Evolutionary conservation across 2,329 filamentous ascomycete genomes (phyloP).

Genomic region (Beauveria sp.): DNA sequence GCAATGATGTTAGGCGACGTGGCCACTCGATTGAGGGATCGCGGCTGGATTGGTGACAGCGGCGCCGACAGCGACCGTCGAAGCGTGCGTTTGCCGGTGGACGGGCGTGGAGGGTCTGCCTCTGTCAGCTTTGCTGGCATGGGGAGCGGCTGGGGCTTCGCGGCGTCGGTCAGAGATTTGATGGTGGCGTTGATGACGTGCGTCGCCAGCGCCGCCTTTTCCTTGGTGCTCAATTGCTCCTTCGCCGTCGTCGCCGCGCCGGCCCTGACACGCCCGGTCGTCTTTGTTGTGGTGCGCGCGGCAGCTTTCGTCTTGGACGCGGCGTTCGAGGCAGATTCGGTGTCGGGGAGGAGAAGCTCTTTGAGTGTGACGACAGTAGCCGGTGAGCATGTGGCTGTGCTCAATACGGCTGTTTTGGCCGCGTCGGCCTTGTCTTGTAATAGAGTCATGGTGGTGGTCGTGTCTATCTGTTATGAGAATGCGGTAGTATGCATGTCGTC

Average conservation of each 20-base stretch:
- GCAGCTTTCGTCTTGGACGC: conserved; percentile 19
- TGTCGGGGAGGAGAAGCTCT: conserved; percentile 34
- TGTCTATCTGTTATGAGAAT: conserved; percentile 14
- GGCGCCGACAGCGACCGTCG: conserved; percentile 50
- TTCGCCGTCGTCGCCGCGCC: conserved; percentile 17
- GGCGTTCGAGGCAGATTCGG: conserved; percentile 17
- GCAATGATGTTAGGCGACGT: conserved; percentile 40
- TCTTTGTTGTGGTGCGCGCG: conserved; percentile 24
- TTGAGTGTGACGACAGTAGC: conserved; percentile 40
- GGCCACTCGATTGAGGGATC: conserved; percentile 51
- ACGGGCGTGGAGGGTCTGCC: conserved; percentile 24
- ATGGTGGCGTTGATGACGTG: conserved; percentile 65
- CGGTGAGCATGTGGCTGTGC: conserved; percentile 45
- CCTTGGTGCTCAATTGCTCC: conserved; percentile 29
- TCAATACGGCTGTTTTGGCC: conserved; percentile 47
- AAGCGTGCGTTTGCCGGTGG: conserved; percentile 33
- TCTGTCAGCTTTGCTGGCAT: conserved; percentile 27
- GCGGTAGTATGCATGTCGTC: conserved; percentile 26
- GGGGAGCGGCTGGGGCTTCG: conserved; percentile 38
- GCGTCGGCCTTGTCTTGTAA: conserved; percentile 37
- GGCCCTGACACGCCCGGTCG: conserved; percentile 16
- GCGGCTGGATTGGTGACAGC: conserved; percentile 53
- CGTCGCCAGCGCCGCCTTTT: conserved; percentile 61
- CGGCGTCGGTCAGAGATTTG: conserved; percentile 59
- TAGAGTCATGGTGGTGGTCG: conserved; percentile 34